Percentiles rank a stretch among this genome's conserved stretches.
Evolutionary conservation across 192 early-diverging fungal genomes (phyloP).

Genomic region (Spizellomyces sp.): DNA sequence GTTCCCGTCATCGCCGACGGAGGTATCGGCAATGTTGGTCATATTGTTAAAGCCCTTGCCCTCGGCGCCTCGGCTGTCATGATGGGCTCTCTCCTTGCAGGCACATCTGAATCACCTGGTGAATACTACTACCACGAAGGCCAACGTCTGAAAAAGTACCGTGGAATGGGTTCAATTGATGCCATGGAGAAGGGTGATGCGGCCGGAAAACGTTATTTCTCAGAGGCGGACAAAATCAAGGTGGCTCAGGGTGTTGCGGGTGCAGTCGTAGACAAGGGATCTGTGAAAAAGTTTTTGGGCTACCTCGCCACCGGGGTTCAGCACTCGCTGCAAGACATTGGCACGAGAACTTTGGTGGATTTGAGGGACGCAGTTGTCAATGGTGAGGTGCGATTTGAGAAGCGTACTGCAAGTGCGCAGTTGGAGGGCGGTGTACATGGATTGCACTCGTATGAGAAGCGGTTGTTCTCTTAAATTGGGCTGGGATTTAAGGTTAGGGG

Average conservation of each 20-base stretch:
- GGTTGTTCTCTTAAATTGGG: slow-evolving; percentile 25
- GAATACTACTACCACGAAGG: slow-evolving; percentile 99
- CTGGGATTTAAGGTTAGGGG: too few species aligned
- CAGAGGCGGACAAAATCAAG: slow-evolving; percentile 96
- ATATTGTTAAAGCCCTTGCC: slow-evolving; percentile 94
- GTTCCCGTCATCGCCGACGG: slow-evolving; percentile 97
- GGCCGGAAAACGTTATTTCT: slow-evolving; percentile 87
- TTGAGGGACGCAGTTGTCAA: slow-evolving; percentile 68
- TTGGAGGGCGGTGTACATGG: slow-evolving; percentile 96
- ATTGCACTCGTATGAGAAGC: slow-evolving; percentile 78
- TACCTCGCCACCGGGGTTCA: slow-evolving; percentile 94
- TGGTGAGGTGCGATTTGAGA: slow-evolving; percentile 90
- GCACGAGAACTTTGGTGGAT: slow-evolving; percentile 65
- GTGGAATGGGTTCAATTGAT: slow-evolving; percentile 98
- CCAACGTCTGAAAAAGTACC: slow-evolving; percentile 96
- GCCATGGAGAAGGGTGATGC: slow-evolving; percentile 87
- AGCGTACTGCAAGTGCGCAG: slow-evolving; percentile 91
- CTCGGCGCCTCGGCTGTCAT: slow-evolving; percentile 96
- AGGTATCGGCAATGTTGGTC: slow-evolving; percentile 95
- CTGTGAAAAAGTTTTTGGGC: slow-evolving; percentile 88
- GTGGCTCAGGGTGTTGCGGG: slow-evolving; percentile 98
- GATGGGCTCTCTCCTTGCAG: slow-evolving; percentile 98
- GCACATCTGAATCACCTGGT: slow-evolving; percentile 93
- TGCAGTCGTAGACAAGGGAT: slow-evolving; percentile 96
- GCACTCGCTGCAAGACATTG: slow-evolving; percentile 98